Base-by-base conservation (phyloP, 805 yeast genomes). In the Suhomyces pyralidae region DNA sequence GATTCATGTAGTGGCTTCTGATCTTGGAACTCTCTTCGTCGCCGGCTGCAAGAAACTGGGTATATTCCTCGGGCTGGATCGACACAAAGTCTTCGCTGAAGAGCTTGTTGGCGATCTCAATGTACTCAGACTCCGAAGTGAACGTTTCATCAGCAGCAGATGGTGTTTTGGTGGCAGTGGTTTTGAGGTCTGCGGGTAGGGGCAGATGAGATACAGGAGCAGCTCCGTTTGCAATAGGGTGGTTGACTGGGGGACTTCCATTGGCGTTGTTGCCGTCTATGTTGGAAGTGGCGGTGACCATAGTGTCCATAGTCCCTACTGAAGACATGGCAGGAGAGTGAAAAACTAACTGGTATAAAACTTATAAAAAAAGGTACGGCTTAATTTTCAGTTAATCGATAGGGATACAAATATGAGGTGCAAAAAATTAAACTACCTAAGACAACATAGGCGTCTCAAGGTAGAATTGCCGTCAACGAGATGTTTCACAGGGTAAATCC, bases 1-100 rank as follows among this genome's bases (percentile, higher is more conserved):
- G 60, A 51, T 73, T 69, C 82, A 81, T 76, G 60, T 79, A 81
- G 51, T 70, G 60, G 45, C 65, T 65, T 50, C 83, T 64, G 28
- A 79, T 70, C 19, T 66, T 61, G 24, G 65, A 64, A 32, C 74
- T 68, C 46, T 80, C 84, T 3, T 56, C 58, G 50, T 71, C 76
- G 49, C 58, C 65, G 19, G 66, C 64, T 2, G 79, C 77, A 40
- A 76, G 59, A 49, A 70, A 72, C 62, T 72, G 79, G 38, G 75
- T 73, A 55, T 74, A 76, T 55, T 76, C 79, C 52, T 75, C 78
- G 3, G 78, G 78, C 50, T 67, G 67, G 34, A 76, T 70, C 49
- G 76, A 71, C 8, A 74, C 72, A 55, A 76, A 76, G 49, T 74
- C 72, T 57, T 74, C 79, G 38, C 67, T 58, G 58, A 59, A 75